phyloP scores from a whole-genome alignment of 257 asterid species.

The Solanum habrochaites region DNA sequence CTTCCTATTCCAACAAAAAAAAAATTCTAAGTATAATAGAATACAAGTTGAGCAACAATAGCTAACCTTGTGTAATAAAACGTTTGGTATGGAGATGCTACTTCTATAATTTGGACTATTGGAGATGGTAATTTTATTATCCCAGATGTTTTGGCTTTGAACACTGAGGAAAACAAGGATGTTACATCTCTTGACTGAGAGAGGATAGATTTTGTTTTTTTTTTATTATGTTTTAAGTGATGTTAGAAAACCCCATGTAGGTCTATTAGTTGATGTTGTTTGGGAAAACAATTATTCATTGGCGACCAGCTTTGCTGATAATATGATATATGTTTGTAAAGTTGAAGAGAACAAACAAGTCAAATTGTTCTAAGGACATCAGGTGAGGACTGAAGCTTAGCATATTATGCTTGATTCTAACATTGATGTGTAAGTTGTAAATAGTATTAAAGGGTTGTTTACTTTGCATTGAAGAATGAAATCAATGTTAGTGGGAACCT shows the following conservation, averaged over 20 bases:
- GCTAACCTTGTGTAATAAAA: too few relatives aligned
- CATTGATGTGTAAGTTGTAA: neutral
- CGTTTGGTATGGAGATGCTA: neutral
- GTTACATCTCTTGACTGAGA: slow-evolving; percentile 5
- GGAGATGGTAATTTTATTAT: slow-evolving; percentile 47
- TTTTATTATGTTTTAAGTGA: neutral
- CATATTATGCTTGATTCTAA: neutral
- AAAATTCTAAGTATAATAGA: too few relatives aligned
- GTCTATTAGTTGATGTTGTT: slow-evolving; percentile 88
- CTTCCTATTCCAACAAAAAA: too few relatives aligned
- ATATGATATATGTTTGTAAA: too few relatives aligned
- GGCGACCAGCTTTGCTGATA: slow-evolving; percentile 25
- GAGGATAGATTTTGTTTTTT: neutral
- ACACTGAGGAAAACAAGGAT: slow-evolving; percentile 90
- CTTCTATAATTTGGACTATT: slow-evolving; percentile 86
- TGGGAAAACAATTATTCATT: slow-evolving; percentile 77
- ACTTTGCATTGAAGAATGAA: slow-evolving; percentile 39
- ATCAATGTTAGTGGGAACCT: slow-evolving; percentile 36
- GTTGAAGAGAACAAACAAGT: slow-evolving; percentile 16
- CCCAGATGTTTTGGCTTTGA: slow-evolving; percentile 46
- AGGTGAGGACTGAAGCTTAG: slow-evolving; percentile 24
- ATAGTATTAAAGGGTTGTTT: neutral
- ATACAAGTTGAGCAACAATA: too few relatives aligned
- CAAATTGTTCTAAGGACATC: slow-evolving; percentile 69
- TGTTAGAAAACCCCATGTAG: slow-evolving; percentile 13